phyloP scores from a whole-genome alignment of 2,329 filamentous ascomycete genomes.

The Aureobasidium sp. region DNA sequence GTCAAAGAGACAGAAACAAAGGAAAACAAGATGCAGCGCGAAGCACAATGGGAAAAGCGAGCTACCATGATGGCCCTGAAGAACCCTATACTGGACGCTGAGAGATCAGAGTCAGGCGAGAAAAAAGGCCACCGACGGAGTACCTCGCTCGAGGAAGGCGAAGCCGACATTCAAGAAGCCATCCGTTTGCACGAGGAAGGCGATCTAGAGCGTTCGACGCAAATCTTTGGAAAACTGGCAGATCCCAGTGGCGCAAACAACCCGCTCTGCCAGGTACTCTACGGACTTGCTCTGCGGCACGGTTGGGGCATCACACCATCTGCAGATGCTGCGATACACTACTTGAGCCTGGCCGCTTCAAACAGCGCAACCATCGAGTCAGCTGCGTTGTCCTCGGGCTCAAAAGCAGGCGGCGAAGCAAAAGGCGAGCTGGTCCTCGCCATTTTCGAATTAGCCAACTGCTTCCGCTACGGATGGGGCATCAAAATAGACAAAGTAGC shows the following conservation, averaged over 20 bases:
- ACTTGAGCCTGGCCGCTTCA: constrained; percentile 78
- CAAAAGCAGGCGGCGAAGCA: constrained; percentile 86
- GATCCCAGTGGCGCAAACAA: constrained; percentile 81
- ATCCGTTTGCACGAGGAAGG: constrained; percentile 86
- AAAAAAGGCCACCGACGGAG: neutral
- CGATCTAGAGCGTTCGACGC: constrained; percentile 68
- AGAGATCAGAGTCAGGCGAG: constrained; percentile 5
- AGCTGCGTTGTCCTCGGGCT: constrained; percentile 72
- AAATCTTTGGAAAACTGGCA: constrained; percentile 74
- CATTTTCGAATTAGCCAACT: constrained; percentile 90
- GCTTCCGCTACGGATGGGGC: constrained; percentile 91
- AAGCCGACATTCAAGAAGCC: constrained; percentile 78
- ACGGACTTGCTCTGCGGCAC: constrained; percentile 86
- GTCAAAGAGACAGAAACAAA: constrained; percentile 8
- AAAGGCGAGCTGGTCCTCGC: constrained; percentile 95
- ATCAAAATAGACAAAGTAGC: constrained; percentile 77
- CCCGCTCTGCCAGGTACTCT: constrained; percentile 88
- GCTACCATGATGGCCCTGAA: constrained; percentile 74
- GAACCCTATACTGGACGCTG: constrained; percentile 32
- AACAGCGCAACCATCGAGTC: constrained; percentile 85
- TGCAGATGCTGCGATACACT: constrained; percentile 64
- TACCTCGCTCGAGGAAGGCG: constrained; percentile 26
- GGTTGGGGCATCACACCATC: constrained; percentile 82
- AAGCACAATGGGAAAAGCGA: constrained; percentile 83
- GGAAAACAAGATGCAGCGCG: constrained; percentile 34